Percentiles rank a stretch among this genome's conserved stretches.
Conservation (phyloP, 768 basidiomycete genomes). For the Suillus americanus region DNA sequence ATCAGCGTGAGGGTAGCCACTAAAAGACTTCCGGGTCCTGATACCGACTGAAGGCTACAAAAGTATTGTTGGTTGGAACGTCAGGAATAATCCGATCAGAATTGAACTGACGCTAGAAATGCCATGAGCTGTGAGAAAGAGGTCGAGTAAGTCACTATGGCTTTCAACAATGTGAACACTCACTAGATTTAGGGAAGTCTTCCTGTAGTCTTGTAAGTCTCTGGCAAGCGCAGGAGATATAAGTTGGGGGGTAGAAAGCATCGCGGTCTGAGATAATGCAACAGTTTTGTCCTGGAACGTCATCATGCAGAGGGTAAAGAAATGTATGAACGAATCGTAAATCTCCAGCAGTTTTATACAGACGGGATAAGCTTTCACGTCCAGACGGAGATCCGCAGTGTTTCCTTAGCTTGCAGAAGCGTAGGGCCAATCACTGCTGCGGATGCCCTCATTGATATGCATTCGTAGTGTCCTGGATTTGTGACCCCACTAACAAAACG, state of each 20-base stretch:
- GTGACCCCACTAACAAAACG: neutral
- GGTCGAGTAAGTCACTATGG: neutral
- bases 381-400: neutral
- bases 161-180: neutral
- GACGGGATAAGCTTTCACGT: neutral
- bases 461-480: neutral
- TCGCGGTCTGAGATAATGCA: neutral
- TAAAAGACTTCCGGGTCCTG: conserved; percentile 17
- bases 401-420: neutral
- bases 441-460: neutral
- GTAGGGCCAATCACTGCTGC: neutral
- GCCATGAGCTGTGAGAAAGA: conserved; percentile 20
- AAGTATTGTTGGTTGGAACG: neutral
- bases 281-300: neutral
- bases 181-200: conserved; percentile 22
- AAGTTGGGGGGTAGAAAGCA: neutral
- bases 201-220: conserved; percentile 24
- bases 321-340: too few relatives aligned
- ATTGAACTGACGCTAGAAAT: conserved; percentile 25
- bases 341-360: neutral
- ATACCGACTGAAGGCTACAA: conserved; percentile 22
- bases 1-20: conserved; percentile 25
- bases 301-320: neutral
- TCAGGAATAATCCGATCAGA: neutral
- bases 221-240: conserved; percentile 15